These are phyloP conservation scores for Eragrostis curvula DNA, from an alignment of 176 grass and related monocot genomes.

Conservation along the genomic window DNA sequence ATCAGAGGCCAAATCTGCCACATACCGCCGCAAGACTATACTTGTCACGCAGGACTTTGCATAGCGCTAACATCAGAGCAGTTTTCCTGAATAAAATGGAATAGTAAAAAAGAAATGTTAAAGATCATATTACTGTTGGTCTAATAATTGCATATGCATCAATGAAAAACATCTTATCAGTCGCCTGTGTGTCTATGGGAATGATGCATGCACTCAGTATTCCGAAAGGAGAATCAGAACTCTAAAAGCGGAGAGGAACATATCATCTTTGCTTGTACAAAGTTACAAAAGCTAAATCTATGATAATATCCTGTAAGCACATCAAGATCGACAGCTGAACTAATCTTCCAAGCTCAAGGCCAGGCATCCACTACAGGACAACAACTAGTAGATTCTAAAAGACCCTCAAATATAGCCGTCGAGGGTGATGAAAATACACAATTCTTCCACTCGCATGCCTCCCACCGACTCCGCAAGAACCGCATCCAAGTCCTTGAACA, in stretches of 20 bases:
- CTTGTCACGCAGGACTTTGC: slow-evolving; percentile 75
- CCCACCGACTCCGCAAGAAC: too few relatives aligned
- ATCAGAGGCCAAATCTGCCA: slow-evolving; percentile 1
- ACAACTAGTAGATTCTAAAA: background rate
- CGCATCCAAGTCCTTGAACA: too few relatives aligned
- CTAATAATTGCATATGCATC: background rate
- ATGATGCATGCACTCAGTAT: background rate
- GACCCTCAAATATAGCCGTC: background rate
- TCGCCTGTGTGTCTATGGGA: background rate
- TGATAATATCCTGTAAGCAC: background rate
- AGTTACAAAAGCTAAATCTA: too few relatives aligned
- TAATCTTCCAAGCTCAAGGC: background rate
- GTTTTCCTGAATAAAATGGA: slow-evolving; percentile 73
- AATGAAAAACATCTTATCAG: background rate
- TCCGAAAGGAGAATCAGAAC: slow-evolving; percentile 10
- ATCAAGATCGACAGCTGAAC: background rate
- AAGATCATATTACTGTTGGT: background rate
- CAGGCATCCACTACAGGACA: background rate
- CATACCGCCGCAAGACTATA: slow-evolving; percentile 98
- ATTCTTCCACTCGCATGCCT: too few relatives aligned
- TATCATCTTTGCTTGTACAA: too few relatives aligned
- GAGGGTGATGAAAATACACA: too few relatives aligned
- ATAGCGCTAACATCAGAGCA: slow-evolving; percentile 90
- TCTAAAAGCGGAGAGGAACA: background rate
- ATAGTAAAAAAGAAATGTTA: background rate